phyloP scores from a whole-genome alignment of 2,329 filamentous ascomycete genomes.

The Sordariomycetes sp. region DNA sequence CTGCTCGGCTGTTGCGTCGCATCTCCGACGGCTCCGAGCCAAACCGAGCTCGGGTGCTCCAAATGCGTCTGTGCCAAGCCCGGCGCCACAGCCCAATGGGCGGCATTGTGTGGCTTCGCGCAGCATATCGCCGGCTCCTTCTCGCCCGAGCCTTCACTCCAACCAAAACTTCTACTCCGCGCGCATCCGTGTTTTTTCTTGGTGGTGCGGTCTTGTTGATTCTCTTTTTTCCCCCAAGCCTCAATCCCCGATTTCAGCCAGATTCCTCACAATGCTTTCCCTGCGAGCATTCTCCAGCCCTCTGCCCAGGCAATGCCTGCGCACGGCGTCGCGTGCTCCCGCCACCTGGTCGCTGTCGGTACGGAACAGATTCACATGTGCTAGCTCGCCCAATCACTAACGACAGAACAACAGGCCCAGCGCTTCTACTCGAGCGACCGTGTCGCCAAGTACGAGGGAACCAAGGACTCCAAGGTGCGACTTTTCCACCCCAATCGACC shows the following conservation, averaged over 20 bases:
- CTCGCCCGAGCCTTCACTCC: slow-evolving; percentile 1
- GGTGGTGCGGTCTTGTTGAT: slow-evolving; percentile 3
- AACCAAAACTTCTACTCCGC: slow-evolving; percentile 1
- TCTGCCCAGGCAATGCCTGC: slow-evolving; percentile 69
- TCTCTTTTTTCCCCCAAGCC: slow-evolving; percentile 3
- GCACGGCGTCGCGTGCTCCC: slow-evolving; percentile 52
- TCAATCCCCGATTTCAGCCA: not conserved
- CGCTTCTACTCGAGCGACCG: slow-evolving; percentile 61
- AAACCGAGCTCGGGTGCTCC: slow-evolving; percentile 9
- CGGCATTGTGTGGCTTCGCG: not conserved
- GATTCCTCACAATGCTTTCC: slow-evolving; percentile 63
- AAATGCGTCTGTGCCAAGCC: not conserved
- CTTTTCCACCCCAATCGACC: slow-evolving; percentile 9
- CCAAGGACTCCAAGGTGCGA: slow-evolving; percentile 70
- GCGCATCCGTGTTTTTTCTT: not conserved
- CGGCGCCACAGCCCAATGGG: not conserved
- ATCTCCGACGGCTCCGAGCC: slow-evolving; percentile 20
- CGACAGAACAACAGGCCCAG: slow-evolving; percentile 31
- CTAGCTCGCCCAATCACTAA: slow-evolving; percentile 3
- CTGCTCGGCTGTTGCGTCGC: slow-evolving; percentile 1
- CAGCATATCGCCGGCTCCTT: slow-evolving; percentile 3
- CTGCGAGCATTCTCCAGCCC: slow-evolving; percentile 69
- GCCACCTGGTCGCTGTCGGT: slow-evolving; percentile 27
- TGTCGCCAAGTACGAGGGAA: slow-evolving; percentile 89
- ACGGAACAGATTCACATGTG: slow-evolving; percentile 5